Evolutionary conservation across 2,329 filamentous ascomycete species (phyloP), one percentile per base, ranked within the genome.

Genomic region (Metarhizium album): DNA sequence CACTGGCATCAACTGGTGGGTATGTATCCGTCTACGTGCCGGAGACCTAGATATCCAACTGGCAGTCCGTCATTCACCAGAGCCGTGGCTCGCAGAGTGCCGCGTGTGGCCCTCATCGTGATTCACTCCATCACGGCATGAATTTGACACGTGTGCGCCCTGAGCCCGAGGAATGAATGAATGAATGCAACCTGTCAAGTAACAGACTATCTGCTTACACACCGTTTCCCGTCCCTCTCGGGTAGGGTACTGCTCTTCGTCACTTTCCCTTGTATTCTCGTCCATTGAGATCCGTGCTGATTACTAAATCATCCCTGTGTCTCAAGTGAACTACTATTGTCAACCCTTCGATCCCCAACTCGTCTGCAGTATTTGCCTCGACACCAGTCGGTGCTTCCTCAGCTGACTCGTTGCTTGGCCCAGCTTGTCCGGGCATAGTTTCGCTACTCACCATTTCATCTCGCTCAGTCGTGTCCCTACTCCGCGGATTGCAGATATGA

Each of bases 281-380:
- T 23, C 43, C 46, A 35, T 22, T 22, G 29, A 53, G 62, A 58
- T 76, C 70, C 2, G 74, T 76, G 18, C 22, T 74, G 57, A 78
- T 72, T 45, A 77, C 69, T 57, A 78, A 56, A 53, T 79, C 74
- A 46, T 76, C 73, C 60, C 68, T 73, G 43, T 69, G 68, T 56
- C 62, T 71, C 57, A 74, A 62, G 60, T 76, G 75, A 60, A 79
- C 64, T 45, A 76, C 70, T 53, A 77, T 72, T 5, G 74, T 78
- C 48, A 78, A 58, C 11, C 74, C 74, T 52, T 74, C 67, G 29
- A 78, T 70, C 16, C 69, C 69, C 45, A 72, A 55, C 23, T 72
- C 67, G 16, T 65, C 65, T 35, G 33, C 45, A 20, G 42, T 23
- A 24, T n/a, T 50, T 22, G 37, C 46, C 27, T 47, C 18, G 7